Evolutionary conservation across 1,139 yeast species (phyloP), one percentile per base, ranked within the genome.

Genomic region (Pichia sp.): DNA sequence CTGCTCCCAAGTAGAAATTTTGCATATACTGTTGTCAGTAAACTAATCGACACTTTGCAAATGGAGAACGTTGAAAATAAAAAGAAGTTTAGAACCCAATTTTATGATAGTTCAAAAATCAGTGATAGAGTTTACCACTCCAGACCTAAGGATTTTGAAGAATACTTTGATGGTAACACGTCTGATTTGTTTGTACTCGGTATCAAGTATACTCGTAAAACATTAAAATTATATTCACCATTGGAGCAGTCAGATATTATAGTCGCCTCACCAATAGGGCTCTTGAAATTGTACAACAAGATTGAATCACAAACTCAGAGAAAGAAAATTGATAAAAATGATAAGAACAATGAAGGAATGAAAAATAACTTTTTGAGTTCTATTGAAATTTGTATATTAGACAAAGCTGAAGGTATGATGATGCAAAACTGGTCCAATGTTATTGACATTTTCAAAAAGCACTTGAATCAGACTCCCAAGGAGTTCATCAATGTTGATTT

Each of bases 341-440:
- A 57, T 58, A 33, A 68, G 60, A 52, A 46, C 9, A 42, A 55
- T 31, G 46, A 50, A 29, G 55, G 53, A 14, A 38, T 56, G 52
- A 79, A 76, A 53, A 67, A 64, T 50, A 97, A 92, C 68, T 93
- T 90, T 65, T 73, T 95, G 55, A 86, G 96, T 38, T 91, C 98
- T 1, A 87, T 93, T 60, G 99, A 93, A 70, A 70, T 95, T 7
- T 71, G 85, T 48, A 74, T 92, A 33, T 73, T 91, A 43, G 99
- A 93, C 69, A 88, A 86, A 64, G 84, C 95, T 9, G 91, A 91
- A 66, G 90, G 92, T 46, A 77, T 92, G 59, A 89, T 88, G 67
- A 88, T 87, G 88, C 99, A 95, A 71, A 91, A 92, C 65, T 87
- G 97, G 93, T 88, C 87, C 45, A 96, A 93, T 72, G 79, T 93